These are phyloP conservation scores for Zygoascus biomembranicola DNA, from an alignment of 805 yeast species.

Conservation along the genomic window DNA sequence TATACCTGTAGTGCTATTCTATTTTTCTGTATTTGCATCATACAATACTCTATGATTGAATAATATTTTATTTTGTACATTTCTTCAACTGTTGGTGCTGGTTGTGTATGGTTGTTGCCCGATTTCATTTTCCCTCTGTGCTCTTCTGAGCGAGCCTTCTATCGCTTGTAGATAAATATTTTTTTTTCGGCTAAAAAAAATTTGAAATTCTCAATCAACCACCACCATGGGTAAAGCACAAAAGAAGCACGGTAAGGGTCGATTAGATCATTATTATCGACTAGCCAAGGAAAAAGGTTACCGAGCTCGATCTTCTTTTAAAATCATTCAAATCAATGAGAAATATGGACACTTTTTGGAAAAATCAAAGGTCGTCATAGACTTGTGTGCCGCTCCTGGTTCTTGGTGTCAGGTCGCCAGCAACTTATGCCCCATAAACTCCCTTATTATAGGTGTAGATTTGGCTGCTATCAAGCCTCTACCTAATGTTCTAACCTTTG, in stretches of 20 bases:
- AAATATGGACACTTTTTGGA: constrained; percentile 93
- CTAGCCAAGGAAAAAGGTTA: constrained; percentile 97
- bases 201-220: not conserved
- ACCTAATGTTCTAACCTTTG: constrained; percentile 90
- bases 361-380: constrained; percentile 91
- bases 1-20: not conserved
- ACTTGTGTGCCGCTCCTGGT: constrained; percentile 98
- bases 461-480: constrained; percentile 95
- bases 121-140: not conserved
- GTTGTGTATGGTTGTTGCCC: too few relatives aligned
- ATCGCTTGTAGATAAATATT: not conserved
- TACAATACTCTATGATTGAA: too few relatives aligned
- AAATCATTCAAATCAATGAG: constrained; percentile 89
- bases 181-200: not conserved
- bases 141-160: not conserved
- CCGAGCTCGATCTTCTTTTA: constrained; percentile 97
- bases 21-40: too few relatives aligned
- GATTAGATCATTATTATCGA: constrained; percentile 94
- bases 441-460: constrained; percentile 97
- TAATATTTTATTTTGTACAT: too few relatives aligned
- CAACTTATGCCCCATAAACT: constrained; percentile 82
- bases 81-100: too few relatives aligned
- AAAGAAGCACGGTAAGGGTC: constrained; percentile 95
- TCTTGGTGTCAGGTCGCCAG: constrained; percentile 99
- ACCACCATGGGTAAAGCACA: constrained; percentile 75